Evolutionary conservation across 345 rosid genomes (phyloP), one percentile per base, ranked within the genome.

Genomic region (Physaria fendleri): DNA sequence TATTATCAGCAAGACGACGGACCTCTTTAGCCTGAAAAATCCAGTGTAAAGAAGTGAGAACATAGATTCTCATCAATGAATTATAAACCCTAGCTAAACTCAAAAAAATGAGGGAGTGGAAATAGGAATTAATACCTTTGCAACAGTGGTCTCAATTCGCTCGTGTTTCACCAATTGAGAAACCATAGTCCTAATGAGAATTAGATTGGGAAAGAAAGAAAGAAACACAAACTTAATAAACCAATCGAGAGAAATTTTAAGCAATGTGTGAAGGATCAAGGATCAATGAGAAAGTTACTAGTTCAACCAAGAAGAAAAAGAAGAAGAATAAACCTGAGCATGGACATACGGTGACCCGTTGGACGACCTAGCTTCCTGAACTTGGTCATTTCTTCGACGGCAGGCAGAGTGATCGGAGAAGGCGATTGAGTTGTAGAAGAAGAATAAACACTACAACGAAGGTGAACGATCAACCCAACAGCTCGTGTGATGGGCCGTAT

Each of bases 151-250:
- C 52, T 88, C 95, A 8, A 88, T 84, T 3, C 97, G 79, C 74
- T 92, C 97, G 64, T 88, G 98, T 76, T 88, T 88, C 68, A 88
- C 88, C 81, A 92, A 29, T 60, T 88, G 96, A n/a, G 98, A 92
- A 20, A 86, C 98, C 95, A 92, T 76, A 29, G 95, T 88, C 72
- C 98, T 88, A 75, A 32, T 41, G 1, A 4, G 18, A 29, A 0
- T 62, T 27, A 1, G 5, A 39, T 21, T 50, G 12, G 25, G 37
- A 5, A 56, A 1, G 40, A 18, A n/a, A n/a, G n/a, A n/a, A n/a
- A n/a, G n/a, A 29, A 37, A 18, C 29, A 24, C 2, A 3, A 0
- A 16, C 37, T 11, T 11, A 3, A 11, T 15, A 28, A 28, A 33
- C 2, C 48, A 46, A 22, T 37, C 37, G 29, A 10, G 29, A 30